Percentiles rank a stretch among this genome's conserved stretches.
phyloP scores from a whole-genome alignment of 768 basidiomycete species.

The Tricholoma flavovirens region DNA sequence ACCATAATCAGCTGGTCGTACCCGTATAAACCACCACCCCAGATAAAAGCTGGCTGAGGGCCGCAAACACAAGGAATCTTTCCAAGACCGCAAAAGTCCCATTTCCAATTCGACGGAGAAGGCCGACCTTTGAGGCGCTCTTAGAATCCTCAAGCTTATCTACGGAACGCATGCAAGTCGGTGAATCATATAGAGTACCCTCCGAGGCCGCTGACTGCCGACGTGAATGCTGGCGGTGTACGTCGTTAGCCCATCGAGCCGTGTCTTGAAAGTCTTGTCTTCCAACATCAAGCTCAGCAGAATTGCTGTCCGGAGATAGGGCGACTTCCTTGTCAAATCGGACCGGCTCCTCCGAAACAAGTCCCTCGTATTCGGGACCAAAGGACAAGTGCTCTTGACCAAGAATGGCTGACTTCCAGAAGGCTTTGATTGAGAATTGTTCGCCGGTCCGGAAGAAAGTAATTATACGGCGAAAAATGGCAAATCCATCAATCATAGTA shows the following conservation, averaged over 20 bases:
- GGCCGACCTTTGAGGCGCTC: constrained; percentile 12
- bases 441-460: constrained; percentile 40
- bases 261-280: constrained; percentile 28
- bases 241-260: constrained; percentile 50
- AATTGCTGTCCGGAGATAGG: constrained; percentile 19
- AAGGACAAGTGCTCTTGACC: constrained; percentile 28
- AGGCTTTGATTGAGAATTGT: constrained; percentile 38
- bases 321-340: constrained; percentile 46
- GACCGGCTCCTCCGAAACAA: constrained; percentile 50
- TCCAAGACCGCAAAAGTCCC: constrained; percentile 51
- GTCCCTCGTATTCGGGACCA: constrained; percentile 52
- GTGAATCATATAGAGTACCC: constrained; percentile 43
- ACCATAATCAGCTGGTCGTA: constrained; percentile 12
- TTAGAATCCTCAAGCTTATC: constrained; percentile 49
- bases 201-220: constrained; percentile 45
- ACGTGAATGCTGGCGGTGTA: constrained; percentile 34
- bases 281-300: constrained; percentile 25
- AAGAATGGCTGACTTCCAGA: constrained; percentile 56
- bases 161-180: constrained; percentile 48
- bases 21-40: constrained; percentile 82
- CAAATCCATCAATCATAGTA: constrained; percentile 47
- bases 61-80: constrained; percentile 64
- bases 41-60: constrained; percentile 54
- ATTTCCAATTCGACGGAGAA: constrained; percentile 39
- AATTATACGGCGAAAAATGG: constrained; percentile 45